These are phyloP conservation scores for Tilletiaria anomala DNA, from an alignment of 1,284 basidiomycete species.

Conservation along the genomic window DNA sequence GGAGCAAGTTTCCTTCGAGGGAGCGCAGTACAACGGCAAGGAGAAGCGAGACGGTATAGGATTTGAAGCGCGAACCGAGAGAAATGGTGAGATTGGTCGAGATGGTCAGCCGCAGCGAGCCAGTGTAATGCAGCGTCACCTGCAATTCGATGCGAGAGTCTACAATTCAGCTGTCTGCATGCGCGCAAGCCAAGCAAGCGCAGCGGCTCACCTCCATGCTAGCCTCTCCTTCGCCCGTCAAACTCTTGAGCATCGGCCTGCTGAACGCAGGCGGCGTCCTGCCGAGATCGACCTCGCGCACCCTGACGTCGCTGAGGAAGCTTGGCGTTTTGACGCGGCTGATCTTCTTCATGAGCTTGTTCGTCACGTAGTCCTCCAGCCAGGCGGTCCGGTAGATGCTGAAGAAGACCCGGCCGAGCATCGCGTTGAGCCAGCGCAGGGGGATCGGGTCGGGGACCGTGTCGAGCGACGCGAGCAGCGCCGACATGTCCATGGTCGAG, in stretches of 20 bases:
- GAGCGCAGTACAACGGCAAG: slow-evolving; percentile 69
- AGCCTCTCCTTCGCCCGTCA: slow-evolving; percentile 80
- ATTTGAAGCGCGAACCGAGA: slow-evolving; percentile 56
- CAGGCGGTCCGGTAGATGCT: slow-evolving; percentile 69
- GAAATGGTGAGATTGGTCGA: slow-evolving; percentile 75
- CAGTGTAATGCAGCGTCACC: slow-evolving; percentile 65
- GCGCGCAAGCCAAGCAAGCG: neutral
- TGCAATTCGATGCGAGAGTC: neutral
- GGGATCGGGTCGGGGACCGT: slow-evolving; percentile 85
- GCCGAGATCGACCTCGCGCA: slow-evolving; percentile 79
- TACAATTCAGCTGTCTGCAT: too few relatives aligned
- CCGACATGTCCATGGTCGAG: slow-evolving; percentile 62
- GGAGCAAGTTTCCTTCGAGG: slow-evolving; percentile 73
- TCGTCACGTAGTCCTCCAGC: slow-evolving; percentile 69
- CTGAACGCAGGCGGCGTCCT: slow-evolving; percentile 51
- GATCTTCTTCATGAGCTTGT: slow-evolving; percentile 80
- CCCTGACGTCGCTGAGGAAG: slow-evolving; percentile 69
- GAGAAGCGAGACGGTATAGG: slow-evolving; percentile 74
- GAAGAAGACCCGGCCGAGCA: slow-evolving; percentile 82
- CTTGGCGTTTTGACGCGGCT: slow-evolving; percentile 73
- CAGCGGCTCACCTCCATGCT: slow-evolving; percentile 54
- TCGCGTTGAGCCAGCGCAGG: slow-evolving; percentile 89
- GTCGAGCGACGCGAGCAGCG: slow-evolving; percentile 69
- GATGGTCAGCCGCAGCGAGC: slow-evolving; percentile 74
- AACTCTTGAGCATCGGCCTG: slow-evolving; percentile 92